phyloP scores from a whole-genome alignment of 2,329 filamentous ascomycete species.

The Juglanconis juglandina region DNA sequence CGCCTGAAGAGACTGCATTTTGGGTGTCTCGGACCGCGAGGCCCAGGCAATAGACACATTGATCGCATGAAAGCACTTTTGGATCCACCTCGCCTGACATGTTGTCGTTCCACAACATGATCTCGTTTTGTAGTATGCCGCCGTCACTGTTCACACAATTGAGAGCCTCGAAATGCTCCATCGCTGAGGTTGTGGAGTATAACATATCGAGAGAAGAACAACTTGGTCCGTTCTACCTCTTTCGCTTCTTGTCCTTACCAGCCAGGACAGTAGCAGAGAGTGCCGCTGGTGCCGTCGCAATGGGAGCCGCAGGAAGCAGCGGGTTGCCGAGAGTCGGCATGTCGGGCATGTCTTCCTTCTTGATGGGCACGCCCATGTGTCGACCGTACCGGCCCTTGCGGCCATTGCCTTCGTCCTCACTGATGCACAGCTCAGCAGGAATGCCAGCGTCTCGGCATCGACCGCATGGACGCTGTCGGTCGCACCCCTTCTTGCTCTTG shows the following conservation, averaged over 20 bases:
- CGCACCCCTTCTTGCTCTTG: conserved; percentile 99
- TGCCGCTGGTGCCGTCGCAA: conserved; percentile 35
- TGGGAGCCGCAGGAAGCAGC: conserved; percentile 32
- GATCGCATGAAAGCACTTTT: conserved; percentile 2
- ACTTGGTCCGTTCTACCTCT: conserved; percentile 41
- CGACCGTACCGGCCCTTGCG: conserved; percentile 87
- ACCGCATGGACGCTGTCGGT: conserved; percentile 90
- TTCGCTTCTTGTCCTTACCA: conserved; percentile 62
- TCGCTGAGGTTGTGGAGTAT: neutral
- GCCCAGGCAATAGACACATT: conserved; percentile 1
- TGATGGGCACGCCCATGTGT: conserved; percentile 66
- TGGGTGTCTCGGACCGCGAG: neutral
- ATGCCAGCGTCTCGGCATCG: conserved; percentile 95
- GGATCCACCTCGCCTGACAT: neutral
- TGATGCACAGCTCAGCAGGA: conserved; percentile 88
- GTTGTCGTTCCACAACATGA: neutral
- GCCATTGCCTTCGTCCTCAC: conserved; percentile 95
- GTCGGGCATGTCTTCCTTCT: conserved; percentile 53
- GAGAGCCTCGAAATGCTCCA: neutral
- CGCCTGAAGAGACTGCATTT: neutral
- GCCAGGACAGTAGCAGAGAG: conserved; percentile 38
- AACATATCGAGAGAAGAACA: neutral
- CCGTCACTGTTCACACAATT: neutral
- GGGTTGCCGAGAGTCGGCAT: conserved; percentile 29
- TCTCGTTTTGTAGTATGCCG: neutral